Evolutionary conservation across 257 asterid genomes (phyloP).

Genomic region (Przewalskia tangutica): DNA sequence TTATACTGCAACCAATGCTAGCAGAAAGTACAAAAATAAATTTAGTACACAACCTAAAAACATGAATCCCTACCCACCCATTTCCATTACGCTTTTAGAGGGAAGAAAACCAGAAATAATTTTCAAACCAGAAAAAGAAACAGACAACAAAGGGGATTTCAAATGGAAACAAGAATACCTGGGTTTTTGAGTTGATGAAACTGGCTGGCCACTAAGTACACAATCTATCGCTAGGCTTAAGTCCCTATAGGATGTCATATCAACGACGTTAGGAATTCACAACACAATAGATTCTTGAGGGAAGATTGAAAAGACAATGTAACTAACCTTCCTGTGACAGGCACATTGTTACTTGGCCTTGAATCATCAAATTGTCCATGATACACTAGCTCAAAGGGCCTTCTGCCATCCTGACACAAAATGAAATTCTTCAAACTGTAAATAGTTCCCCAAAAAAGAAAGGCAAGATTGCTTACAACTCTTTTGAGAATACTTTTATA

Average conservation of each 20-base stretch:
- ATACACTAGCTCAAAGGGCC: constrained; percentile 92
- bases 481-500: no score
- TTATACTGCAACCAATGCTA: constrained; percentile 90
- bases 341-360: constrained; percentile 54
- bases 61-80: no score
- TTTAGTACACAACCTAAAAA: no score
- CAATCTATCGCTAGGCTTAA: constrained; percentile 74
- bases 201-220: constrained; percentile 71
- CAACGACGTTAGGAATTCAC: neutral
- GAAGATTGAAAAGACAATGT: neutral
- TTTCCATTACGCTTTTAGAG: no score
- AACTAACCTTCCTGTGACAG: constrained; percentile 71
- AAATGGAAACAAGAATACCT: constrained; percentile 30
- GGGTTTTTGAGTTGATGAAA: constrained; percentile 57
- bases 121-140: neutral
- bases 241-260: constrained; percentile 40
- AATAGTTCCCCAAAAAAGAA: neutral
- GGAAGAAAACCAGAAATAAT: neutral
- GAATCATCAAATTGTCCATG: constrained; percentile 96
- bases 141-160: neutral
- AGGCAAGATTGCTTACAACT: neutral
- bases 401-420: constrained; percentile 65
- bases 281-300: neutral
- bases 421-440: neutral
- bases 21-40: constrained; percentile 5